phyloP scores from a whole-genome alignment of 768 basidiomycete genomes.

The Grammothele lineata region DNA sequence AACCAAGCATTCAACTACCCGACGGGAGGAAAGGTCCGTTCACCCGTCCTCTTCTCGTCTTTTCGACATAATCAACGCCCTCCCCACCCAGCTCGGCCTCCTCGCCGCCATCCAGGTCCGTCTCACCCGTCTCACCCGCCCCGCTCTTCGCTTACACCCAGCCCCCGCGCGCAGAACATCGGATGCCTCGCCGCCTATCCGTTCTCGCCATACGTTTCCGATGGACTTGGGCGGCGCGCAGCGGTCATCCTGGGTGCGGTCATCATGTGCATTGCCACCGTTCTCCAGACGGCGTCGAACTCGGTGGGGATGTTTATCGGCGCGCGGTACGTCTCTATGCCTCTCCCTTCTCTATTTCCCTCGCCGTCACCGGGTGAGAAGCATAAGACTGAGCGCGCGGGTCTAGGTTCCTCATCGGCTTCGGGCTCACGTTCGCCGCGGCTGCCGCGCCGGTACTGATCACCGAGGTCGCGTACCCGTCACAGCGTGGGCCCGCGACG shows the following conservation, averaged over 20 bases:
- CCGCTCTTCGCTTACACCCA: no score
- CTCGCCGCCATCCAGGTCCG: slow-evolving; percentile 34
- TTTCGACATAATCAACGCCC: slow-evolving; percentile 1
- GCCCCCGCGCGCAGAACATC: slow-evolving; percentile 28
- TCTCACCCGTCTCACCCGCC: no score
- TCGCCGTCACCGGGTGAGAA: neutral
- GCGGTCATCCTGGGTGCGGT: slow-evolving; percentile 35
- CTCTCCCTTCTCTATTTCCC: neutral
- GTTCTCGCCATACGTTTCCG: slow-evolving; percentile 37
- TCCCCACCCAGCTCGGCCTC: slow-evolving; percentile 28
- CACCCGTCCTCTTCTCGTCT: neutral
- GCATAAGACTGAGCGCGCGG: neutral
- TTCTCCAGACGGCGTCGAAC: slow-evolving; percentile 34
- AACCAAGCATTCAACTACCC: slow-evolving; percentile 29
- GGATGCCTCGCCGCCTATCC: slow-evolving; percentile 36
- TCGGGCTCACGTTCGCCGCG: slow-evolving; percentile 38
- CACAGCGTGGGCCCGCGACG: slow-evolving; percentile 42
- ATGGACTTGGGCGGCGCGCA: slow-evolving; percentile 34
- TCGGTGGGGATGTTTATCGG: slow-evolving; percentile 42
- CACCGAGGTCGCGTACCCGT: slow-evolving; percentile 48
- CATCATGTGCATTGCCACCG: slow-evolving; percentile 36
- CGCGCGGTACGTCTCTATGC: slow-evolving; percentile 28
- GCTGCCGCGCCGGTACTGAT: slow-evolving; percentile 45
- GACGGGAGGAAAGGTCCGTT: slow-evolving; percentile 24
- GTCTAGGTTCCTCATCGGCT: slow-evolving; percentile 37